phyloP scores from a whole-genome alignment of 1,284 basidiomycete genomes.

The Leccinum subspadiceum region DNA sequence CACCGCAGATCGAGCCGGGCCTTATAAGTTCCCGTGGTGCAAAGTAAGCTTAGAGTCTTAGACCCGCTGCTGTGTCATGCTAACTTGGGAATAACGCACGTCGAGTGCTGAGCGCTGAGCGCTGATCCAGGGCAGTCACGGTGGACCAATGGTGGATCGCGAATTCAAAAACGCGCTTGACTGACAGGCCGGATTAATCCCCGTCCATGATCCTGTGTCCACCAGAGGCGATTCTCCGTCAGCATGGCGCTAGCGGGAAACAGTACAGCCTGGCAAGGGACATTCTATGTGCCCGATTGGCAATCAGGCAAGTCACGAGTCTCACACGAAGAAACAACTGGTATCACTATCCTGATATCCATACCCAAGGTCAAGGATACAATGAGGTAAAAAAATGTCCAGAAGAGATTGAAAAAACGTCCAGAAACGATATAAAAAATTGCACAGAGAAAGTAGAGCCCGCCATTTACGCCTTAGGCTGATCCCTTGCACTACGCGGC shows the following conservation, averaged over 20 bases:
- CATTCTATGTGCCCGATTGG: neutral
- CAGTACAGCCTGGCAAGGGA: neutral
- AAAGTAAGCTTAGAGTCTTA: neutral
- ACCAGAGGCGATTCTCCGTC: neutral
- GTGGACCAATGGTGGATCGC: neutral
- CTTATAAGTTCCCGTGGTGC: neutral
- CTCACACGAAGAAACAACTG: neutral
- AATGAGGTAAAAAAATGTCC: neutral
- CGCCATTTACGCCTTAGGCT: neutral
- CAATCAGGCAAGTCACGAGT: neutral
- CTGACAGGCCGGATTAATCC: neutral
- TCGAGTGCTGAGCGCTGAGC: too few relatives aligned
- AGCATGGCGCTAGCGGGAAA: neutral
- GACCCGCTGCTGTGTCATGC: neutral
- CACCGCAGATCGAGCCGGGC: neutral
- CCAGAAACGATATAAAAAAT: neutral
- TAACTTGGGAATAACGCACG: too few relatives aligned
- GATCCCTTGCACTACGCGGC: constrained; percentile 20
- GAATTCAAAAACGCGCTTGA: neutral
- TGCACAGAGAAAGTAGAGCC: neutral
- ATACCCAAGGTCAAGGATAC: neutral
- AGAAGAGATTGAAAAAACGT: neutral
- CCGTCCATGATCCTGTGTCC: neutral
- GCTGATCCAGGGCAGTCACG: neutral
- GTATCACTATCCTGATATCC: neutral